phyloP scores from a whole-genome alignment of 2,329 filamentous ascomycete genomes.

The Drechslerella coelobrocha region DNA sequence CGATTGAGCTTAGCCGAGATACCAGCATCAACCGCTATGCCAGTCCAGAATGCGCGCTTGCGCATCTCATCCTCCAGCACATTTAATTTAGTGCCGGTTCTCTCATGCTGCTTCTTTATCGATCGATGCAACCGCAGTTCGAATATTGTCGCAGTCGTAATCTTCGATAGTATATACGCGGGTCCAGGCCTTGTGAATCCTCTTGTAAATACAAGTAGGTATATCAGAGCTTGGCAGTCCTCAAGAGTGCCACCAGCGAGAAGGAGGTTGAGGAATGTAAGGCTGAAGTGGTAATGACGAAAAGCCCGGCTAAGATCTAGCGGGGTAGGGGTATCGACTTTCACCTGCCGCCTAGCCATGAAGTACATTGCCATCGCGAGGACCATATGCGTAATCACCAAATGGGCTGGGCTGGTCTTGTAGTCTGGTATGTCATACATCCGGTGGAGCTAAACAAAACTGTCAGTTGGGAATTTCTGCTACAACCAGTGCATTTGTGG shows the following conservation, averaged over 20 bases:
- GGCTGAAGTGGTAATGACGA: slow-evolving; percentile 77
- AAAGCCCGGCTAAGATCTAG: slow-evolving; percentile 71
- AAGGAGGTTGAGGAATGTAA: slow-evolving; percentile 73
- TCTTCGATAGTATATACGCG: slow-evolving; percentile 71
- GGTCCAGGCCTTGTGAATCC: slow-evolving; percentile 80
- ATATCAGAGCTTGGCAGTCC: slow-evolving; percentile 74
- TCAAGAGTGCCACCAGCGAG: slow-evolving; percentile 68
- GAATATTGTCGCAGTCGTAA: slow-evolving; percentile 72
- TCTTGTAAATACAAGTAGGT: slow-evolving; percentile 75
- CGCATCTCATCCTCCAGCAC: slow-evolving; percentile 75
- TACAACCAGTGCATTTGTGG: slow-evolving; percentile 5
- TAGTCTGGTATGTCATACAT: slow-evolving; percentile 75
- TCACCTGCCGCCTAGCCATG: slow-evolving; percentile 67
- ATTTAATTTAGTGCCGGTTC: slow-evolving; percentile 60
- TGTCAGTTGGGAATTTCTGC: slow-evolving; percentile 50
- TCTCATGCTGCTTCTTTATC: slow-evolving; percentile 65
- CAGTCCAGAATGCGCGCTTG: slow-evolving; percentile 78
- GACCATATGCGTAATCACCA: slow-evolving; percentile 77
- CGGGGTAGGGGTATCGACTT: slow-evolving; percentile 59
- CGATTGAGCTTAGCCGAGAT: slow-evolving; percentile 77
- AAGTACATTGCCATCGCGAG: slow-evolving; percentile 80
- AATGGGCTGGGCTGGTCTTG: slow-evolving; percentile 69
- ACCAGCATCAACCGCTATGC: slow-evolving; percentile 71
- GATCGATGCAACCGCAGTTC: slow-evolving; percentile 78
- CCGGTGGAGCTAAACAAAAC: slow-evolving; percentile 63